These are phyloP conservation scores for Chara braunii DNA, from an alignment of 139 green algal genomes.

Conservation along the genomic window DNA sequence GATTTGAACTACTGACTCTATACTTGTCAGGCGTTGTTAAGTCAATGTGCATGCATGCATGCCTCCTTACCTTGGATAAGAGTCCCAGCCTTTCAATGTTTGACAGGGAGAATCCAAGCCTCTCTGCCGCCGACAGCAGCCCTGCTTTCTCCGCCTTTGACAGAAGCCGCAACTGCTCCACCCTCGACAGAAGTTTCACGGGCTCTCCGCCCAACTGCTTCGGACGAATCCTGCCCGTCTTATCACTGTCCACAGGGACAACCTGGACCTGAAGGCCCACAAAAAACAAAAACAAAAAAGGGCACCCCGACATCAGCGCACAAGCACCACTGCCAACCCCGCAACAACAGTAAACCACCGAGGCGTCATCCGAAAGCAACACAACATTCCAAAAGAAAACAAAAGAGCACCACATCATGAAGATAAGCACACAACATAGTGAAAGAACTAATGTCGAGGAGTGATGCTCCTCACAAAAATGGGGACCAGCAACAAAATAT, in stretches of 20 bases:
- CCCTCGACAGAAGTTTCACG: too few relatives aligned
- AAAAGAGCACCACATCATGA: neutral
- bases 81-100: conserved; percentile 63
- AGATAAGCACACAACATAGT: neutral
- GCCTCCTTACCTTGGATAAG: conserved; percentile 63
- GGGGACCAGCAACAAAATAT: neutral
- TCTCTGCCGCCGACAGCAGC: conserved; percentile 55
- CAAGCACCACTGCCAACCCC: conserved; percentile 1
- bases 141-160: conserved; percentile 50
- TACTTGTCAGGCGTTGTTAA: too few relatives aligned
- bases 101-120: conserved; percentile 57
- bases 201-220: too few relatives aligned
- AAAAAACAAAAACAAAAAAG: neutral
- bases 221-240: too few relatives aligned
- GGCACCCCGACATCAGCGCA: neutral
- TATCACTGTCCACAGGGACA: conserved; percentile 18
- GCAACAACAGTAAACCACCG: conserved; percentile 9
- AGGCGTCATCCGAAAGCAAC: neutral
- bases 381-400: neutral
- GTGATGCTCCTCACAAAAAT: too few relatives aligned
- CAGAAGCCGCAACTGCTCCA: conserved; percentile 42
- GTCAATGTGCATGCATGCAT: too few relatives aligned
- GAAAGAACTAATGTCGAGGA: neutral
- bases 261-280: conserved; percentile 7
- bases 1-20: too few relatives aligned